Evolutionary conservation across 106 monocot species (phyloP).

Genomic region (Gastrodia elata): DNA sequence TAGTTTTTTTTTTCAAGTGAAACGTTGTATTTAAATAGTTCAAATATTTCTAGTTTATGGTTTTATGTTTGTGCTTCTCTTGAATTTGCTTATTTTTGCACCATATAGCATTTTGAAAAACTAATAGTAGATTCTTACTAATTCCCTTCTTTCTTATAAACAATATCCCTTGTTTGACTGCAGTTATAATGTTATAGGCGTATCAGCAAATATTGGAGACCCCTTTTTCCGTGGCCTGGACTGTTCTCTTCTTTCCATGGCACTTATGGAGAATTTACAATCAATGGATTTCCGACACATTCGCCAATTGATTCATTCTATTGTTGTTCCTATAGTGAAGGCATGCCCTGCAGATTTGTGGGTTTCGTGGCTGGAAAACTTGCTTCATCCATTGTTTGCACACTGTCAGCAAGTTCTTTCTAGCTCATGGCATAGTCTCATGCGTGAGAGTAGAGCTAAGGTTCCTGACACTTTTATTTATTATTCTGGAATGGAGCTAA

Average conservation of each 20-base stretch:
- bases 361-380: conserved; percentile 49
- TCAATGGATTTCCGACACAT: conserved; percentile 91
- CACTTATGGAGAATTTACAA: conserved; percentile 88
- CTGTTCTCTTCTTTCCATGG: conserved; percentile 40
- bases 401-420: conserved; percentile 82
- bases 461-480: conserved; percentile 77
- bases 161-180: conserved; percentile 16
- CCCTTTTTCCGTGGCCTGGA: conserved; percentile 62
- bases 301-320: conserved; percentile 71
- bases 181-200: conserved; percentile 89
- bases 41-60: not conserved
- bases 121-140: not conserved
- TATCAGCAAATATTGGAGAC: conserved; percentile 71
- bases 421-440: conserved; percentile 74
- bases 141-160: not conserved
- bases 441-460: conserved; percentile 69
- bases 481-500: conserved; percentile 70
- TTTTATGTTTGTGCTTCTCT: not conserved
- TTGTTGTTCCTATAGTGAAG: conserved; percentile 72
- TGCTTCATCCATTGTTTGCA: conserved; percentile 73
- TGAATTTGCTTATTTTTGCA: too few species aligned
- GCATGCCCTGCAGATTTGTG: conserved; percentile 61
- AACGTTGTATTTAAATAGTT: not conserved
- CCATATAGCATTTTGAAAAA: not conserved
- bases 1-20: not conserved